A percentile compares a stretch with the other conserved stretches of the same genome.
These are phyloP conservation scores for Pseudogymnoascus sp. DNA, from an alignment of 2,329 filamentous ascomycete species.

Conservation along the genomic window DNA sequence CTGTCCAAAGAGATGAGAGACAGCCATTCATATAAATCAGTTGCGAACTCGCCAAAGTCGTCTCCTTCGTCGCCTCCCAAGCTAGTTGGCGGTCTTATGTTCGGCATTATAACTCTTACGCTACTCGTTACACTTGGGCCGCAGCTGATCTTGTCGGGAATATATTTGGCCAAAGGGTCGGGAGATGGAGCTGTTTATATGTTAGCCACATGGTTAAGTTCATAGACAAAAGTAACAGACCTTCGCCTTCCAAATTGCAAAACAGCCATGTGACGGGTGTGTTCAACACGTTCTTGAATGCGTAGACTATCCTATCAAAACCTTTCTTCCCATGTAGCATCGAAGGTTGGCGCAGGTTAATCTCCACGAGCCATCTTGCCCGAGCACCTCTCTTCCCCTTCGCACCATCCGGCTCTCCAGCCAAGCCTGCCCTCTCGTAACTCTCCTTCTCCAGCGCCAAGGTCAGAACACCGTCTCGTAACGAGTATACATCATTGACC, in stretches of 20 bases:
- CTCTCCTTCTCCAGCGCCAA: conserved; percentile 73
- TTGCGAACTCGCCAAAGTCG: conserved; percentile 53
- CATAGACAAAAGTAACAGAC: conserved; percentile 29
- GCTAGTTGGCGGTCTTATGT: conserved; percentile 24
- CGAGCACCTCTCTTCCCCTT: conserved; percentile 53
- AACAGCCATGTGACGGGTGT: conserved; percentile 69
- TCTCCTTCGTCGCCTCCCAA: conserved; percentile 30
- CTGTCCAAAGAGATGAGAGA: conserved; percentile 58
- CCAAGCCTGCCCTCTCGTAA: conserved; percentile 75
- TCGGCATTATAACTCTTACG: conserved; percentile 23
- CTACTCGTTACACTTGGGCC: conserved; percentile 23
- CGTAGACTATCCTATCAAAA: conserved; percentile 70
- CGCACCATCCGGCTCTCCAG: conserved; percentile 56
- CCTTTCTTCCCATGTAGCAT: conserved; percentile 80
- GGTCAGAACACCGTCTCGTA: conserved; percentile 61
- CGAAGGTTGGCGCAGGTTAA: conserved; percentile 62
- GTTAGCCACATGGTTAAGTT: conserved; percentile 5
- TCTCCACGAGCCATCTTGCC: conserved; percentile 69
- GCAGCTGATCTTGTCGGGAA: conserved; percentile 36
- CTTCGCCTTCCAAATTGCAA: conserved; percentile 46
- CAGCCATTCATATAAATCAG: conserved; percentile 66
- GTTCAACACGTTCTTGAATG: conserved; percentile 68
- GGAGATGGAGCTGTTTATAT: conserved; percentile 35
- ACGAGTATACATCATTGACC: conserved; percentile 62
- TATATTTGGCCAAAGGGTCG: conserved; percentile 40